Percentiles rank a stretch among this genome's conserved stretches.
These are phyloP conservation scores for Platanus orientalis DNA, from an alignment of 164 flowering plant species.

Conservation along the genomic window DNA sequence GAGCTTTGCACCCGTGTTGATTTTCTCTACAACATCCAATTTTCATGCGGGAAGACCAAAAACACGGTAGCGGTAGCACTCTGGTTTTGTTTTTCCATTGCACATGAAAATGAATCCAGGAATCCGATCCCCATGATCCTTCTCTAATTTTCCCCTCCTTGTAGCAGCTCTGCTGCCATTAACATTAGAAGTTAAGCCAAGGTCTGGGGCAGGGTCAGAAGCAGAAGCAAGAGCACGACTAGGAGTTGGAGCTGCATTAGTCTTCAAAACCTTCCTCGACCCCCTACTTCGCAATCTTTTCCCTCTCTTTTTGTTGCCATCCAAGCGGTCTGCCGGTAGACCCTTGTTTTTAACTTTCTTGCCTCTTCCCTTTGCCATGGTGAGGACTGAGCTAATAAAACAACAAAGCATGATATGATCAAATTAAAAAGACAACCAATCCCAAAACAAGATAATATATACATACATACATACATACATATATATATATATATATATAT, in stretches of 20 bases:
- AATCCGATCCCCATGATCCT: neutral
- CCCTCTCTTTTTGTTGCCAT: slow-evolving; percentile 9
- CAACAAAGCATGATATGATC: neutral
- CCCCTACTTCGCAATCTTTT: slow-evolving; percentile 1
- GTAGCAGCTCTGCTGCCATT: neutral
- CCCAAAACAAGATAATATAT: too few relatives aligned
- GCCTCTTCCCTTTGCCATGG: slow-evolving; percentile 19
- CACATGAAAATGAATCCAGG: slow-evolving; percentile 40
- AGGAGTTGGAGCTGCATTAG: neutral
- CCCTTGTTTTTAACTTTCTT: too few relatives aligned
- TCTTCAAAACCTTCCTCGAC: slow-evolving; percentile 5
- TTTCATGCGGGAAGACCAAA: slow-evolving; percentile 35
- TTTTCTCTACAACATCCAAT: slow-evolving; percentile 27
- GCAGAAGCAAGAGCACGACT: neutral
- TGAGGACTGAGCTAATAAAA: neutral
- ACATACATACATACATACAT: too few relatives aligned
- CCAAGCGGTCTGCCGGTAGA: too few relatives aligned
- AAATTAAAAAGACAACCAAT: neutral
- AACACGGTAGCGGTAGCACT: slow-evolving; percentile 32
- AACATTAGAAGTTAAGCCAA: neutral
- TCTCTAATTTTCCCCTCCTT: neutral
- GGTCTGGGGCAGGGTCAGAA: neutral
- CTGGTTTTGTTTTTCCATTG: slow-evolving; percentile 34
- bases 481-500: too few relatives aligned
- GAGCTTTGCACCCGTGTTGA: slow-evolving; percentile 24